Evolutionary conservation across 1,139 yeast species (phyloP).

Genomic region (Pneumocystis wakefieldiae): DNA sequence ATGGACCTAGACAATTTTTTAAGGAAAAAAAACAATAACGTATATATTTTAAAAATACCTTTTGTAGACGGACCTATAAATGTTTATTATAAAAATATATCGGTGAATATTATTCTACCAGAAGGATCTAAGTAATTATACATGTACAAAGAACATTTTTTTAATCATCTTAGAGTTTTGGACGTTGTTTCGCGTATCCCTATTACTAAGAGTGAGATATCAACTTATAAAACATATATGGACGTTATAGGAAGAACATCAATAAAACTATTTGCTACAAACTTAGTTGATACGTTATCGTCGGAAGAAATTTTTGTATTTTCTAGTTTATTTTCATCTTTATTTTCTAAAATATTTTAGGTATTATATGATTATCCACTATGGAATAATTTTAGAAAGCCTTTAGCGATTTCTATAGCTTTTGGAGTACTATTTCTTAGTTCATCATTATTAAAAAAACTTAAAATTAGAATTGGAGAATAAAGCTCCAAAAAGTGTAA

Average conservation of each 20-base stretch:
- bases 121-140: conserved; percentile 60
- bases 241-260: conserved; percentile 77
- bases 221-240: conserved; percentile 36
- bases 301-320: conserved; percentile 35
- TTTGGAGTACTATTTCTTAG: not conserved
- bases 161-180: conserved; percentile 1
- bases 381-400: not conserved
- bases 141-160: not conserved
- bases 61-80: conserved; percentile 59
- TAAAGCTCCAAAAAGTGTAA: not conserved
- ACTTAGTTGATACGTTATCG: conserved; percentile 57
- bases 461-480: not conserved
- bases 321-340: not conserved
- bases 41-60: conserved; percentile 54
- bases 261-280: conserved; percentile 44
- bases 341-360: not conserved
- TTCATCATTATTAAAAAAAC: not conserved
- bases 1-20: conserved; percentile 41
- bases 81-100: conserved; percentile 48
- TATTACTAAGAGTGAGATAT: conserved; percentile 28
- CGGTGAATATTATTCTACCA: conserved; percentile 59
- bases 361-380: not conserved
- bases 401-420: not conserved
- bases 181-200: conserved; percentile 31
- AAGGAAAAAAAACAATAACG: conserved; percentile 30